Evolutionary conservation across 1,139 yeast genomes (phyloP).

Genomic region (Nematodospora anomalae): DNA sequence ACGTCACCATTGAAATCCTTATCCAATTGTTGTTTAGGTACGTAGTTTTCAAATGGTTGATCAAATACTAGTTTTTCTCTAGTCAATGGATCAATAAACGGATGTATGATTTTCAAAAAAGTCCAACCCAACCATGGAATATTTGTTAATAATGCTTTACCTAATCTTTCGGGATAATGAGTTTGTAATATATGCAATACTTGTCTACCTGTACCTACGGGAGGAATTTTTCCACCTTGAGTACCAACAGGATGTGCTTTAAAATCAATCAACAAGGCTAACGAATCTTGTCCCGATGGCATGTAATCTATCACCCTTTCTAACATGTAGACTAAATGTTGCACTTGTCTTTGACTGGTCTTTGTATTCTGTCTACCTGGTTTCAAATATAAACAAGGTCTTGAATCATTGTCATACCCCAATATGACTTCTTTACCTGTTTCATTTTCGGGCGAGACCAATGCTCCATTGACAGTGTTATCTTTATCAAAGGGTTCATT

Average conservation of each 20-base stretch:
- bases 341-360: conserved; percentile 49
- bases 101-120: conserved; percentile 47
- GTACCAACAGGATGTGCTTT: conserved; percentile 50
- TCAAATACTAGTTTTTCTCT: conserved; percentile 51
- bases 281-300: conserved; percentile 95
- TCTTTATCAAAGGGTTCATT: conserved; percentile 31
- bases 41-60: conserved; percentile 47
- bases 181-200: conserved; percentile 69
- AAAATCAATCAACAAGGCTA: conserved; percentile 74
- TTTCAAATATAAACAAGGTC: conserved; percentile 50
- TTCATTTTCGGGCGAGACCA: conserved; percentile 39
- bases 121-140: conserved; percentile 52
- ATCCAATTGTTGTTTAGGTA: conserved; percentile 47
- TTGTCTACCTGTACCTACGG: conserved; percentile 73
- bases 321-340: conserved; percentile 86
- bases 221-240: conserved; percentile 72
- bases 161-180: conserved; percentile 51
- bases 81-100: conserved; percentile 51
- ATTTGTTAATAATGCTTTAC: conserved; percentile 47
- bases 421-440: conserved; percentile 50
- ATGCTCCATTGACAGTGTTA: conserved; percentile 34
- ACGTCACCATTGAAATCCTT: conserved; percentile 46
- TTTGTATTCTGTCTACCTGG: conserved; percentile 52
- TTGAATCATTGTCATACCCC: conserved; percentile 47
- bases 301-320: conserved; percentile 88